Evolutionary conservation across 305 asterid genomes (phyloP), one percentile per base, ranked within the genome.

Genomic region (Rubia tinctorum): DNA sequence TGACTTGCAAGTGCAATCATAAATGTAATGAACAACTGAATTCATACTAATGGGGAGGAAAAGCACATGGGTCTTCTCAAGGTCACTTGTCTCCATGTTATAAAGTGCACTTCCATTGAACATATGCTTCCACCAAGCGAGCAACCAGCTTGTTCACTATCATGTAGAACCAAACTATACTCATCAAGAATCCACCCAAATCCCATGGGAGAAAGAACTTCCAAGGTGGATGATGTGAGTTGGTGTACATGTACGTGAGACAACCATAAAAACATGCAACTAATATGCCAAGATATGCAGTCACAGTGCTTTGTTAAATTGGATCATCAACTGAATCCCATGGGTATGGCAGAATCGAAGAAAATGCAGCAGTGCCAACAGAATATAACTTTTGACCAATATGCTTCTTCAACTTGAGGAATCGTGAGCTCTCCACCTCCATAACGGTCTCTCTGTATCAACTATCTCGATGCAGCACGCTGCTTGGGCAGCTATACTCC

Each of bases 101-200:
- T 27, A 27, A 27, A 27, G 1, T 27, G 30, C 30, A 27, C 30
- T 27, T 27, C 30, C 30, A 27, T 27, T 27, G 30, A 27, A 27
- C 2, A 27, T 27, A 27, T 27, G 30, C 30, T 27, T 27, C 97
- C 10, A 95, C 95, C 40, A 95, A 86, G 66, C 90, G 76, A 53
- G 94, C 95, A 66, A 95, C 98, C 9, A 95, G 95, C 85, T 95
- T 98, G 23, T 84, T 95, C 6, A 98, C 99, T 59, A 95, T 90
- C 92, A 95, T 86, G 86, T 92, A 95, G 76, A 95, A 95, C 99
- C 99, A 95, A 39, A 92, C 96, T 7, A 95, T 92, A 75, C 99
- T 90, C 99, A 95, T 95, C 23, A 92, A 55, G 74, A 95, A 95
- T 6, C 97, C 99, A 40, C 95, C 99, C 20, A 86, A 72, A 71